Conservation (phyloP, 2,329 filamentous ascomycete genomes). For the Ciborinia camelliae region DNA sequence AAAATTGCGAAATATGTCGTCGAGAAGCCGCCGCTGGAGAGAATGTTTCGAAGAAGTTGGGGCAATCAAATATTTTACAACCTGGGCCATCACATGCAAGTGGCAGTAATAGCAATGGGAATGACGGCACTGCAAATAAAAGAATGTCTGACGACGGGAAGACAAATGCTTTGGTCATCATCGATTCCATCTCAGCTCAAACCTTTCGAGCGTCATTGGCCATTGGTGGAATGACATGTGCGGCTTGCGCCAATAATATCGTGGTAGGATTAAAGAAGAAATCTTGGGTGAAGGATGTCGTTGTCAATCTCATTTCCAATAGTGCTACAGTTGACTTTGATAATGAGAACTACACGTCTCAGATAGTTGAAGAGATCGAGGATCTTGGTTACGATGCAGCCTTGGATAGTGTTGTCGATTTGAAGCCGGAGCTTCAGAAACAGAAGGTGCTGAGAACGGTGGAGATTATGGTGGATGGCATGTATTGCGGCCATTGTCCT, state of each 20-base stretch:
- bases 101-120: background rate
- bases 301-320: conserved; percentile 51
- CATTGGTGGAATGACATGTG: conserved; percentile 57
- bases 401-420: conserved; percentile 47
- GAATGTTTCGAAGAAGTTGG: conserved; percentile 16
- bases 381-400: conserved; percentile 64
- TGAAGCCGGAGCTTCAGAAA: conserved; percentile 27
- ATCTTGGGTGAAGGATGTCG: conserved; percentile 46
- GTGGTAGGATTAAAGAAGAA: conserved; percentile 47
- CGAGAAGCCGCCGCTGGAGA: conserved; percentile 37
- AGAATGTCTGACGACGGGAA: conserved; percentile 7
- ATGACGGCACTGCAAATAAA: conserved; percentile 9
- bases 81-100: background rate
- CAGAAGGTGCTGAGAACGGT: conserved; percentile 47
- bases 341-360: conserved; percentile 44
- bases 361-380: conserved; percentile 50
- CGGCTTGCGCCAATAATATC: conserved; percentile 50
- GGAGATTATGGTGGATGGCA: conserved; percentile 64
- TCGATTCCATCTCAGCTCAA: conserved; percentile 38
- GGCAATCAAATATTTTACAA: background rate
- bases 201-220: conserved; percentile 50
- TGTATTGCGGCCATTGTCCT: conserved; percentile 73
- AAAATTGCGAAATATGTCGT: conserved; percentile 50
- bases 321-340: conserved; percentile 48
- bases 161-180: conserved; percentile 33